These are phyloP conservation scores for Pythium biforme DNA, from an alignment of 352 stramenopile genomes.

Conservation along the genomic window DNA sequence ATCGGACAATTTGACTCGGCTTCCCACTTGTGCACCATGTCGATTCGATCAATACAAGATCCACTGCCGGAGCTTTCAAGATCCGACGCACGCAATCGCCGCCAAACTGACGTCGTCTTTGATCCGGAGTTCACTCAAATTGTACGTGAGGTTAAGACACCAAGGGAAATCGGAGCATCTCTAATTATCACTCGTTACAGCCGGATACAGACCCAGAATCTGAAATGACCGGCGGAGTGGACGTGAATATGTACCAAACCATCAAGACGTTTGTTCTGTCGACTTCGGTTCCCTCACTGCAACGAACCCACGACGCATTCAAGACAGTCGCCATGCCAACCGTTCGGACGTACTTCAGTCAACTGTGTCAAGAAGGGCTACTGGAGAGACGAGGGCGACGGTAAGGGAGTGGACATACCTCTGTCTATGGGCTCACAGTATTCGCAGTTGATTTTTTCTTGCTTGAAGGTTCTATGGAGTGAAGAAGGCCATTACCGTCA, in stretches of 20 bases:
- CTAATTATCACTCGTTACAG: not conserved
- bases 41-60: constrained; percentile 22
- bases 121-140: constrained; percentile 22
- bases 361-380: constrained; percentile 24
- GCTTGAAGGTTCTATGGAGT: constrained; percentile 4
- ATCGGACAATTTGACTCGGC: constrained; percentile 15
- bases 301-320: constrained; percentile 6
- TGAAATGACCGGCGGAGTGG: not conserved
- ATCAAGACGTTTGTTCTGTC: constrained; percentile 24
- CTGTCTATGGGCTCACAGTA: not conserved
- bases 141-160: not conserved
- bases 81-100: not conserved
- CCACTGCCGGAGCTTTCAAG: not conserved
- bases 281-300: constrained; percentile 19
- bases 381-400: constrained; percentile 16
- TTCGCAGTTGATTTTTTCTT: not conserved
- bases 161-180: not conserved
- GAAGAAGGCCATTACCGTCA: not conserved
- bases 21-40: constrained; percentile 1
- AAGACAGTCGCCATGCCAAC: not conserved
- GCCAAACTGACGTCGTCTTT: constrained; percentile 4
- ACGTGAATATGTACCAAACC: constrained; percentile 15
- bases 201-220: not conserved
- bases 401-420: not conserved
- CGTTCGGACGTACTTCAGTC: constrained; percentile 19